Evolutionary conservation across 352 stramenopile genomes (phyloP).

Genomic region (Phytophthora europaea): DNA sequence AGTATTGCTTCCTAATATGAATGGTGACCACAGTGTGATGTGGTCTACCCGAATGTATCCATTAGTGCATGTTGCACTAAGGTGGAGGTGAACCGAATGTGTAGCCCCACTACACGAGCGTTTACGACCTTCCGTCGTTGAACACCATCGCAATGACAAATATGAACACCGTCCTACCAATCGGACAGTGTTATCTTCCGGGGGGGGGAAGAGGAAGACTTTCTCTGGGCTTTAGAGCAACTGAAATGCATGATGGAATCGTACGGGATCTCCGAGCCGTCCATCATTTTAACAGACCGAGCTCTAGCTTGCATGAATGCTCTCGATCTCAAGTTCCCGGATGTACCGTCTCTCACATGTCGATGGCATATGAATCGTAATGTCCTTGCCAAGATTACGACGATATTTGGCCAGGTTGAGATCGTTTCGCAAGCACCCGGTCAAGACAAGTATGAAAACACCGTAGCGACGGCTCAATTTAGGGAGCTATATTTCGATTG

Average conservation of each 20-base stretch:
- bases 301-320: background rate
- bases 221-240: background rate
- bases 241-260: background rate
- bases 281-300: background rate
- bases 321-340: background rate
- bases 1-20: too few relatives aligned
- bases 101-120: too few relatives aligned
- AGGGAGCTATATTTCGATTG: background rate
- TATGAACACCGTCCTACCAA: slow-evolving; percentile 16
- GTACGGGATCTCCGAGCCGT: background rate
- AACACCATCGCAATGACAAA: slow-evolving; percentile 14
- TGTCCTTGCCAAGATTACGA: background rate
- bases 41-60: too few relatives aligned
- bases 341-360: background rate
- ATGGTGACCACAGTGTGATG: too few relatives aligned
- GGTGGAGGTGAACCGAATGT: too few relatives aligned
- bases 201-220: background rate
- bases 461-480: background rate
- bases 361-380: background rate
- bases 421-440: background rate
- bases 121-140: slow-evolving; percentile 12
- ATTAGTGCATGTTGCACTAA: too few relatives aligned
- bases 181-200: background rate
- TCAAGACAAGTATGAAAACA: background rate
- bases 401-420: background rate